These are phyloP conservation scores for Periconia sp. DNA, from an alignment of 2,329 filamentous ascomycete genomes.

Conservation along the genomic window DNA sequence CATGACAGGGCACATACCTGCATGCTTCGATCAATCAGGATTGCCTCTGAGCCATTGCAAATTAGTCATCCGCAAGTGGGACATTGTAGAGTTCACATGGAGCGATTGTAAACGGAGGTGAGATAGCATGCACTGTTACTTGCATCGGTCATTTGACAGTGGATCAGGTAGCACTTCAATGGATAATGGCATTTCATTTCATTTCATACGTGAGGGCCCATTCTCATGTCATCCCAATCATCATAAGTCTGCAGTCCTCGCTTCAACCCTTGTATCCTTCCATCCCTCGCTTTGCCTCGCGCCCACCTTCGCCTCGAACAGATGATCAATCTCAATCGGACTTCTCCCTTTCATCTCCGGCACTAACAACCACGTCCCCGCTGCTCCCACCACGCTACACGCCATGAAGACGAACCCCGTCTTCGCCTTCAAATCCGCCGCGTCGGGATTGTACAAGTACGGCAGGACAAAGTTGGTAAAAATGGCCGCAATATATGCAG, in stretches of 20 bases:
- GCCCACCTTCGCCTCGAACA: slow-evolving; percentile 31
- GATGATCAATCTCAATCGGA: slow-evolving; percentile 45
- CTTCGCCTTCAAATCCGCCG: slow-evolving; percentile 44
- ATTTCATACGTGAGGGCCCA: too few relatives aligned
- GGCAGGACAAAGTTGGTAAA: slow-evolving; percentile 28
- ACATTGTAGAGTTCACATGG: too few relatives aligned
- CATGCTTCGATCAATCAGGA: too few relatives aligned
- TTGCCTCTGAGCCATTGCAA: too few relatives aligned
- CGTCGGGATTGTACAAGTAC: slow-evolving; percentile 48
- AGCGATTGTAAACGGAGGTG: too few relatives aligned
- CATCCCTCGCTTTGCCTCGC: slow-evolving; percentile 1
- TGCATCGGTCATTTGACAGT: too few relatives aligned
- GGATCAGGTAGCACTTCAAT: too few relatives aligned
- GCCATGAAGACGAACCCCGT: slow-evolving; percentile 47
- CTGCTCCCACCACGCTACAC: slow-evolving; percentile 28
- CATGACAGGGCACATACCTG: too few relatives aligned
- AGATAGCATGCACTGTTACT: too few relatives aligned
- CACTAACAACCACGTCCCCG: slow-evolving; percentile 40
- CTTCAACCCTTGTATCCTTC: not conserved
- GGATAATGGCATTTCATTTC: too few relatives aligned
- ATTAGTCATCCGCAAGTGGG: too few relatives aligned
- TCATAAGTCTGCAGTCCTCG: not conserved
- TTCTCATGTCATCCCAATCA: too few relatives aligned
- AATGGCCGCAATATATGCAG: slow-evolving; percentile 17
- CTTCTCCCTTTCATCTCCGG: slow-evolving; percentile 46